Evolutionary conservation across 2,329 filamentous ascomycete species (phyloP).

Genomic region (Cladophialophora bantiana): DNA sequence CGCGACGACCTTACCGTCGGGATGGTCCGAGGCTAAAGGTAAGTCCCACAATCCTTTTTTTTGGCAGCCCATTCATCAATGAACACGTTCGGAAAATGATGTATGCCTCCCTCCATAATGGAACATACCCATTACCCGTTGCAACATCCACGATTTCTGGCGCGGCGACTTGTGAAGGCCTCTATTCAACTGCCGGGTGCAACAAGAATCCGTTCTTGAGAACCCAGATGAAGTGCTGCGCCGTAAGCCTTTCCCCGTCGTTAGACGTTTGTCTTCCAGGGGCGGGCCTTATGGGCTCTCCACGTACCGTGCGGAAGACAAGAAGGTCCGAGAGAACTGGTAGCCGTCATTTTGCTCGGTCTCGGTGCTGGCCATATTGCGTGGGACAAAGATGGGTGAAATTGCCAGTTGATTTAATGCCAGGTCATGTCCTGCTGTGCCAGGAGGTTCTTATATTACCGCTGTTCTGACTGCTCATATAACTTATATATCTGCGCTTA

Average conservation of each 20-base stretch:
- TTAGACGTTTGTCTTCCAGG: neutral
- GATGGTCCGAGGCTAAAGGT: neutral
- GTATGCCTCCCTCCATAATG: no score
- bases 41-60: slow-evolving; percentile 1
- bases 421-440: neutral
- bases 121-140: neutral
- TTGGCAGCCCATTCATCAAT: neutral
- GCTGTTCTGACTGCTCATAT: neutral
- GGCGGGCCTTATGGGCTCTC: neutral
- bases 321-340: neutral
- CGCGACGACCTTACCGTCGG: neutral
- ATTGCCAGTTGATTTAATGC: neutral
- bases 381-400: neutral
- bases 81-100: neutral
- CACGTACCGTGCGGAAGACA: neutral
- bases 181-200: neutral
- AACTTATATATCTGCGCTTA: neutral
- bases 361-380: neutral
- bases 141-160: neutral
- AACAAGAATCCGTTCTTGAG: neutral
- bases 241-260: neutral
- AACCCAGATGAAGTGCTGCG: neutral
- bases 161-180: neutral
- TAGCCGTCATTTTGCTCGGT: neutral
- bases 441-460: neutral